These are phyloP conservation scores for Carallia brachiata DNA, from an alignment of 345 rosid genomes.

Conservation along the genomic window DNA sequence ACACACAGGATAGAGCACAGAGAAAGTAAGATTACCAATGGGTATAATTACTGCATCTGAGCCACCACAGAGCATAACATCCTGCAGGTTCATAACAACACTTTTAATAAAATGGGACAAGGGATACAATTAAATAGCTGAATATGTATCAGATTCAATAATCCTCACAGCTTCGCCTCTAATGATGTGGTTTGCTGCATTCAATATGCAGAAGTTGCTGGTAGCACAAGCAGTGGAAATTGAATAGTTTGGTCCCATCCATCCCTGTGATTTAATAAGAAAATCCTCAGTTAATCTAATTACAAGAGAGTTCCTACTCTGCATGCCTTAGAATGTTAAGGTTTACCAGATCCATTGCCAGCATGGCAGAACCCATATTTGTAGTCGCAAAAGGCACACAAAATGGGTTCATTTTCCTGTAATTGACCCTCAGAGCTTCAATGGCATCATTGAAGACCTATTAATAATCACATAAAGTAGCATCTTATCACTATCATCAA, in stretches of 20 bases:
- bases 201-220: slow-evolving; percentile 85
- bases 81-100: slow-evolving; percentile 42
- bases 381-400: slow-evolving; percentile 96
- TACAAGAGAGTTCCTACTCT: background rate
- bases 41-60: slow-evolving; percentile 90
- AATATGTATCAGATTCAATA: slow-evolving; percentile 20
- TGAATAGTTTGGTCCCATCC: slow-evolving; percentile 99
- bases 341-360: slow-evolving; percentile 92
- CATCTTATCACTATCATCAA: background rate
- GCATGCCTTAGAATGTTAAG: slow-evolving; percentile 17
- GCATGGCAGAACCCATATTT: slow-evolving; percentile 99
- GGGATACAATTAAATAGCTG: background rate
- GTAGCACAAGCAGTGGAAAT: slow-evolving; percentile 98
- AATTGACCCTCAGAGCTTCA: slow-evolving; percentile 84
- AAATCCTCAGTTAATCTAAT: slow-evolving; percentile 14
- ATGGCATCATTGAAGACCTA: slow-evolving; percentile 91
- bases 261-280: slow-evolving; percentile 52
- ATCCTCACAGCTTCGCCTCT: slow-evolving; percentile 95
- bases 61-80: slow-evolving; percentile 97
- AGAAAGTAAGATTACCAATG: slow-evolving; percentile 48
- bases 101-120: slow-evolving; percentile 11
- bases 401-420: slow-evolving; percentile 92
- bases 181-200: slow-evolving; percentile 89
- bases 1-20: slow-evolving; percentile 1
- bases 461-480: slow-evolving; percentile 8